Evolutionary conservation across 768 basidiomycete species (phyloP).

Genomic region (Saitozyma sp.): DNA sequence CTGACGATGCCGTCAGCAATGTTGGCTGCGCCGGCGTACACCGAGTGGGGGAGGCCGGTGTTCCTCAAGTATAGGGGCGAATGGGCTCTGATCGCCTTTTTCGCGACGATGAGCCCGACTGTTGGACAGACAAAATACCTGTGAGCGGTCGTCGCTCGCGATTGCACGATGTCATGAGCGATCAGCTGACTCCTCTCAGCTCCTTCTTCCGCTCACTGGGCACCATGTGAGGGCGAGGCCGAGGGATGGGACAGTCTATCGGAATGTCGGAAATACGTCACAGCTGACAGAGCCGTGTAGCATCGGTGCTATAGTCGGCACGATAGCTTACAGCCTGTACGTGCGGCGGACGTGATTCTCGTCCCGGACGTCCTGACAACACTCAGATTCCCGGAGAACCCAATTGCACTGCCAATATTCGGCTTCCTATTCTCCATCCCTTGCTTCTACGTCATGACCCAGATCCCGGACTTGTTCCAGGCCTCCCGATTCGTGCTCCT

Average conservation of each 20-base stretch:
- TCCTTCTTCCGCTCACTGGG: constrained; percentile 76
- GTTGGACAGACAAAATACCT: constrained; percentile 76
- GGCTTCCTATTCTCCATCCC: constrained; percentile 79
- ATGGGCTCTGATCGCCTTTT: constrained; percentile 91
- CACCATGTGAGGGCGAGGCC: constrained; percentile 65
- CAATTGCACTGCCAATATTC: constrained; percentile 71
- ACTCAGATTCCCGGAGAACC: constrained; percentile 68
- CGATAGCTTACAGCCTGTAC: constrained; percentile 63
- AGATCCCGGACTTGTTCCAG: constrained; percentile 48
- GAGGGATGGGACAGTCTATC: too few species aligned
- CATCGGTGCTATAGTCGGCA: constrained; percentile 75
- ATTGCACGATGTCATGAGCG: neutral
- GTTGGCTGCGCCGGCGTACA: constrained; percentile 84
- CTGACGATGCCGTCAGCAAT: constrained; percentile 59
- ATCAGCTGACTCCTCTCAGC: constrained; percentile 14
- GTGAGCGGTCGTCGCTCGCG: constrained; percentile 48
- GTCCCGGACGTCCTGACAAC: constrained; percentile 6
- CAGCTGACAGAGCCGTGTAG: constrained; percentile 53
- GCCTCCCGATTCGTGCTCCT: constrained; percentile 43
- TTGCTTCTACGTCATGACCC: constrained; percentile 83
- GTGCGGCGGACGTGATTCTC: constrained; percentile 1
- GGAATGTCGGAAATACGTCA: neutral
- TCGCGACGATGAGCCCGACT: constrained; percentile 51
- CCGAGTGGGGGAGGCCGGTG: constrained; percentile 69
- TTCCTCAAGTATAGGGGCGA: constrained; percentile 85